Evolutionary conservation across 257 asterid species (phyloP).

Genomic region (Ophiorrhiza pumila): DNA sequence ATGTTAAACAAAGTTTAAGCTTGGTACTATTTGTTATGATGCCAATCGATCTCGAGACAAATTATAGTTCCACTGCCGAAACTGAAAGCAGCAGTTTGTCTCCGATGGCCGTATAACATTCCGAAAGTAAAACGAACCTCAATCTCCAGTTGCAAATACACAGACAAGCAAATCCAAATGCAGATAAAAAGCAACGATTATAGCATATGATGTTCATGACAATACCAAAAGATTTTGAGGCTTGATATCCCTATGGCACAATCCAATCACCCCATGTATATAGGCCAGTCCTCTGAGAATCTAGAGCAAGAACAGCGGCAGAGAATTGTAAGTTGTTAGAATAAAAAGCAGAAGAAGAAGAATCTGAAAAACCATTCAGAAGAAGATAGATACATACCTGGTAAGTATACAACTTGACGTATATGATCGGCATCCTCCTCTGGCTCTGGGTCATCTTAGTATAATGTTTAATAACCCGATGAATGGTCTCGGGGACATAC

Average conservation of each 20-base stretch:
- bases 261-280: slow-evolving; percentile 77
- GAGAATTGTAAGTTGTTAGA: neutral
- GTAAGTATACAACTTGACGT: slow-evolving; percentile 73
- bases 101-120: neutral
- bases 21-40: neutral
- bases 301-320: slow-evolving; percentile 30
- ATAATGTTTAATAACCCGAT: slow-evolving; percentile 78
- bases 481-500: slow-evolving; percentile 82
- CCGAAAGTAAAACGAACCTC: neutral
- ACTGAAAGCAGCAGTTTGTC: neutral
- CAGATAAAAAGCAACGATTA: neutral
- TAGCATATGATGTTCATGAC: neutral
- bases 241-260: slow-evolving; percentile 87
- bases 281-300: slow-evolving; percentile 69
- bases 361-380: slow-evolving; percentile 3
- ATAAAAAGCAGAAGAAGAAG: neutral
- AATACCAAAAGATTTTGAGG: slow-evolving; percentile 79
- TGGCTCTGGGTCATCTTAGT: slow-evolving; percentile 77
- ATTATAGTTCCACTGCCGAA: neutral
- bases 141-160: neutral
- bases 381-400: slow-evolving; percentile 44
- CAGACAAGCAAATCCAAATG: neutral
- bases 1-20: neutral
- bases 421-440: slow-evolving; percentile 78
- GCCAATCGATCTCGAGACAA: neutral